Evolutionary conservation across 2,329 filamentous ascomycete species (phyloP), one percentile per base, ranked within the genome.

Genomic region (Dothideomycetes sp.): DNA sequence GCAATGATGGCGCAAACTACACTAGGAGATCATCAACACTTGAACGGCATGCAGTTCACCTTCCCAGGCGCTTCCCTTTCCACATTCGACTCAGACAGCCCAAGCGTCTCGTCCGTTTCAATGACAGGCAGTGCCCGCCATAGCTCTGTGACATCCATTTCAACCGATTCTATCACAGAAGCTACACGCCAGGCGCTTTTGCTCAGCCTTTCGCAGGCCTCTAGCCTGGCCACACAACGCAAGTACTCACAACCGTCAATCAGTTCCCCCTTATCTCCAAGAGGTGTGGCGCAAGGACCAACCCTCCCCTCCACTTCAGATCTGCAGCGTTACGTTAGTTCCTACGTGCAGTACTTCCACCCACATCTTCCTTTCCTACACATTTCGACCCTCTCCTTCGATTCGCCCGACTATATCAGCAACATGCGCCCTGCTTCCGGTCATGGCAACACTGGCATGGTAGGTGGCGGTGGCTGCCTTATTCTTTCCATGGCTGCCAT

Each of bases 321-420:
- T 57, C 76, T 96, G 46, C 87, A 93, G 60, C 82, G 86, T 58
- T 95, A 88, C 60, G 84, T 95, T 46, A 79, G 79, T 48, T 82
- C 88, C 44, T 96, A 95, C 63, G 78, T 96, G 53, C 79, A 79
- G 48, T 94, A 85, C 59, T 94, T 94, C 60, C 88, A 95, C 56
- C 89, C 89, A 16, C 89, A 96, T 58, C 64, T 94, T 45, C 89
- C 91, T n/a, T 94, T 96, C 61, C 68, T 94, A 45, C 89, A 96
- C 62, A 77, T 94, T 49, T 81, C 88, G 38, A 94, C 89, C 12
- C 69, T 96, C 47, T 87, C 87, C 31, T 95, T 96, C 64, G 86
- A 94, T 53, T 75, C 84, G 37, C 73, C 83, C 37, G 70, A 81
- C 34, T 77, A 77, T 48, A 70, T 75, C 33, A 75, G 64, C 45